Base-by-base conservation (phyloP, 352 stramenopile genomes). In the Phytophthora sansomeana region DNA sequence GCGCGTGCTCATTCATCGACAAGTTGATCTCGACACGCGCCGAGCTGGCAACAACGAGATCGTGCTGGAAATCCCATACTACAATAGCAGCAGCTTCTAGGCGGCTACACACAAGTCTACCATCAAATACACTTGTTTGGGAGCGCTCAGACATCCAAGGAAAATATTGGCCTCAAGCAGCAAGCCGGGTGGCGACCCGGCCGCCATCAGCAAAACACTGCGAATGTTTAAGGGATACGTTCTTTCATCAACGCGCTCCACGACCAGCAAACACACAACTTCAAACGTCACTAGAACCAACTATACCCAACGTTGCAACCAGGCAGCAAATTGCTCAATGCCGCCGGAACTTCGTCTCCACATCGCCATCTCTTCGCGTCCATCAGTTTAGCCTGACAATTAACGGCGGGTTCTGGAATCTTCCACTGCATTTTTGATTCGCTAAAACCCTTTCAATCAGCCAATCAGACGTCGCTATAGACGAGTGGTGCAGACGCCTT, bases 211-310 rank as follows among this genome's bases (percentile, higher is more conserved):
- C 79, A 89, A 77, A 90, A 92, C 83, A 92, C 81, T 92, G 83
- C 83, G 78, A 87, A 87, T 87, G 82, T 91, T 91, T 89, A 91
- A 90, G 85, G 80, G 81, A 87, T 78, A 82, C 66, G 69, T 66
- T 72, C 74, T 63, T 88, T 91, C 83, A 91, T 92, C 81, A 88
- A 58, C 60, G 79, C 79, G 78, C 78, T 83, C 58, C 38, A 47
- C 11, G 33, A 35, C n/a, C n/a, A n/a, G 24, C 56, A 39, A 56
- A 17, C 47, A n/a, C 48, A 8, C 58, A 65, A 63, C 46, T 59
- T 35, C 55, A 48, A 61, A n/a, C n/a, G n/a, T n/a, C n/a, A n/a
- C n/a, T n/a, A n/a, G n/a, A n/a, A n/a, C n/a, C n/a, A n/a, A n/a
- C n/a, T n/a, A n/a, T n/a, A n/a, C n/a, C n/a, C n/a, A n/a, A n/a